Evolutionary conservation across 2,329 filamentous ascomycete genomes (phyloP).

Genomic region (Xylaria sp.): DNA sequence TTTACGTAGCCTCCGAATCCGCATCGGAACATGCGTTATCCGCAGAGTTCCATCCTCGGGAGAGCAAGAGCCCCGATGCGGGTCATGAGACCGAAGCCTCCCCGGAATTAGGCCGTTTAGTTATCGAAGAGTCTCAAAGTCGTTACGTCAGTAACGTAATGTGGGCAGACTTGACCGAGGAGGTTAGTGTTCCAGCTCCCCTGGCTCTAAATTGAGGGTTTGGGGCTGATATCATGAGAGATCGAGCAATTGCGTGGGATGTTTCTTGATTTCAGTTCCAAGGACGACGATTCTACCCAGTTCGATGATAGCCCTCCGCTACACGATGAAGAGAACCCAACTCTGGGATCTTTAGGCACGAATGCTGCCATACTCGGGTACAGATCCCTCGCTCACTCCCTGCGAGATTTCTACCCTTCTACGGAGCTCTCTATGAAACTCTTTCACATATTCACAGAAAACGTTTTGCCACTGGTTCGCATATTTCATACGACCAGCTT

Average conservation of each 20-base stretch:
- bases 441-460: conserved; percentile 45
- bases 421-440: conserved; percentile 42
- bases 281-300: conserved; percentile 29
- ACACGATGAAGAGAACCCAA: conserved; percentile 17
- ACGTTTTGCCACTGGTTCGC: conserved; percentile 44
- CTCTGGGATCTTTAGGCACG: conserved; percentile 16
- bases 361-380: conserved; percentile 46
- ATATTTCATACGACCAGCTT: conserved; percentile 49
- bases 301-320: conserved; percentile 20
- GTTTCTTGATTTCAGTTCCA: conserved; percentile 33
- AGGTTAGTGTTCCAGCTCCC: conserved; percentile 39
- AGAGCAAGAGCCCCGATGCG: neutral
- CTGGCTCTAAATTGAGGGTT: neutral
- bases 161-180: conserved; percentile 48
- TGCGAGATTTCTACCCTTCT: conserved; percentile 42
- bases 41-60: neutral
- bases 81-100: conserved; percentile 1
- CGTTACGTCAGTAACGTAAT: conserved; percentile 43
- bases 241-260: conserved; percentile 42
- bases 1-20: neutral
- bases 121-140: conserved; percentile 39
- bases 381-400: conserved; percentile 43
- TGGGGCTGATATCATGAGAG: conserved; percentile 31
- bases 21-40: conserved; percentile 11
- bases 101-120: conserved; percentile 34